Conservation (phyloP, 306 rosid genomes). For the Dicorynia guianensis region DNA sequence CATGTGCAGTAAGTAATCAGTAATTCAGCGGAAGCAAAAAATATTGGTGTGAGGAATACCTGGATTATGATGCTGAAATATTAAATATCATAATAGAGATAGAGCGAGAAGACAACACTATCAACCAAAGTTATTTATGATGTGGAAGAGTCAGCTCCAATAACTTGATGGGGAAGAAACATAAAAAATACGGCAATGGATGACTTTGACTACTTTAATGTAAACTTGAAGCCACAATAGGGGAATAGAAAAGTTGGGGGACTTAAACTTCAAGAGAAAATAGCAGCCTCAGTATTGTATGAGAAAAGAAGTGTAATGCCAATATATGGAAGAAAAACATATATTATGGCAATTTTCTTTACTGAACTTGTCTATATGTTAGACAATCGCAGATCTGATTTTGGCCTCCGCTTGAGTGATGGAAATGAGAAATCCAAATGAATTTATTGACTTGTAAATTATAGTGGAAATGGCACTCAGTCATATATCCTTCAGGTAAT, state of each 20-base stretch:
- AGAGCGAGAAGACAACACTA: background rate
- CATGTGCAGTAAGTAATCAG: background rate
- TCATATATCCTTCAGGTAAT: slow-evolving; percentile 60
- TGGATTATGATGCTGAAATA: slow-evolving; percentile 11
- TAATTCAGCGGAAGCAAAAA: background rate
- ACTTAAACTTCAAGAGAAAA: background rate
- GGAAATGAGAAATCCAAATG: slow-evolving; percentile 18
- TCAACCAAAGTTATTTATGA: background rate
- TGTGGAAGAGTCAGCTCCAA: background rate
- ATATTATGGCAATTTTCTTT: slow-evolving; percentile 5
- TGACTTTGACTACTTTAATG: no score
- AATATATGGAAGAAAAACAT: background rate
- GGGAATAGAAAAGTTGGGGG: background rate
- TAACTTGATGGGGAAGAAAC: background rate
- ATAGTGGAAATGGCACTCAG: slow-evolving; percentile 30
- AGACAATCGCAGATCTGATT: slow-evolving; percentile 4
- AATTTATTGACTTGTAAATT: slow-evolving; percentile 25
- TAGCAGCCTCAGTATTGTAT: background rate
- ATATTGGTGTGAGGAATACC: background rate
- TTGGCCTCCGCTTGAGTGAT: slow-evolving; percentile 14
- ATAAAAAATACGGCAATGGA: background rate
- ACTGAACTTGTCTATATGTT: slow-evolving; percentile 6
- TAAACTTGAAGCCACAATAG: background rate
- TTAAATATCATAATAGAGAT: background rate
- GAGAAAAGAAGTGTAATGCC: background rate